A percentile compares a stretch with the other conserved stretches of the same genome.
Conservation (phyloP, 192 early-diverging fungal species). For the Glomus cerebriforme region DNA sequence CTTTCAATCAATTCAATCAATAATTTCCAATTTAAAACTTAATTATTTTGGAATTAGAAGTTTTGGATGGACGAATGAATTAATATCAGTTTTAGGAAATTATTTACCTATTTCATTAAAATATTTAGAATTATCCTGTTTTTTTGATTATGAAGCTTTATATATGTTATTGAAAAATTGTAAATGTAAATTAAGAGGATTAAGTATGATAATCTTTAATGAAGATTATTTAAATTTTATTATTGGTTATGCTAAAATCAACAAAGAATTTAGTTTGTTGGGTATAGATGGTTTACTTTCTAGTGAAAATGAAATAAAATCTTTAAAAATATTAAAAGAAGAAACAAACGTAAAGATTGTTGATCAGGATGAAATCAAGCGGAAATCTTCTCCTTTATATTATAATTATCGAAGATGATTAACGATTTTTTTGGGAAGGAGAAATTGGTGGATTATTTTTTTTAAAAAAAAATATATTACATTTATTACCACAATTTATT, state of each 20-base stretch:
- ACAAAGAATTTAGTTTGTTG: background rate
- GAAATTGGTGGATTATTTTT: no score
- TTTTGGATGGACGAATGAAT: background rate
- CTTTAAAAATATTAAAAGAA: background rate
- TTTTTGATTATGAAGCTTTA: background rate
- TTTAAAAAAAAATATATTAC: no score
- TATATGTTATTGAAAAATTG: background rate
- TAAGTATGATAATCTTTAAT: background rate
- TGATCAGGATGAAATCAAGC: background rate
- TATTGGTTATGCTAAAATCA: background rate
- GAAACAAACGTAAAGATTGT: background rate
- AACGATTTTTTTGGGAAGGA: no score
- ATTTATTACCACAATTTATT: no score
- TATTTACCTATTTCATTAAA: background rate
- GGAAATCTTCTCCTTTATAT: background rate
- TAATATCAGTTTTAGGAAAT: background rate
- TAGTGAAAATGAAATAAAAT: background rate
- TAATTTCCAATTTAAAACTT: background rate
- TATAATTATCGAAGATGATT: background rate
- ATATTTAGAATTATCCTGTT: background rate
- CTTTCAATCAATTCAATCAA: background rate
- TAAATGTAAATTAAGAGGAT: background rate
- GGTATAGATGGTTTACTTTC: background rate
- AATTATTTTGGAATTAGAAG: background rate
- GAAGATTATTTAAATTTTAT: background rate